Conservation (phyloP, 148 eudicot species). For the Suaeda aralocaspica region DNA sequence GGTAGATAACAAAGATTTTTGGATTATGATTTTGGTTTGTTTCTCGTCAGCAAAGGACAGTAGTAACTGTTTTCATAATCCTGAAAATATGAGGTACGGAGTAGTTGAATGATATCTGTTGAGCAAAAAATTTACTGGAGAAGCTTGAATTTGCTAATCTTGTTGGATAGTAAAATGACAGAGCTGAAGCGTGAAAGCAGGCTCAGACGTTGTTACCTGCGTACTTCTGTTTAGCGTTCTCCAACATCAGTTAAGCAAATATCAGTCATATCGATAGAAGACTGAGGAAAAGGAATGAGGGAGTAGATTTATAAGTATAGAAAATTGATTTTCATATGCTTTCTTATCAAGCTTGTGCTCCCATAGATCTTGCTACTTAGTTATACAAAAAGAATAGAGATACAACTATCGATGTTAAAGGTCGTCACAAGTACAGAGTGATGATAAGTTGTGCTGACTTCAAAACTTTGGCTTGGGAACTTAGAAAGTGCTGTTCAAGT, state of each 20-base stretch:
- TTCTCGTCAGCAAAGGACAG: background rate
- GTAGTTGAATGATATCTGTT: background rate
- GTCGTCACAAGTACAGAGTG: conserved; percentile 4
- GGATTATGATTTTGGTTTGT: background rate
- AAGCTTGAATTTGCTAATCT: background rate
- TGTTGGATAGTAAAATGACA: background rate
- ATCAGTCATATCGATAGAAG: no score
- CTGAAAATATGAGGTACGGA: background rate
- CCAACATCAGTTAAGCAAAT: background rate
- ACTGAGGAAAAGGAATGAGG: no score
- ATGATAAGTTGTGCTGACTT: no score
- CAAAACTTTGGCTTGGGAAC: conserved; percentile 13
- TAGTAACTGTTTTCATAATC: background rate
- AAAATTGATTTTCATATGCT: background rate
- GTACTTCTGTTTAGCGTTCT: background rate
- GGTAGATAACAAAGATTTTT: background rate
- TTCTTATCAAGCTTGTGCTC: conserved; percentile 8
- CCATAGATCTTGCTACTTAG: conserved; percentile 1
- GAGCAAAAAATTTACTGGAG: background rate
- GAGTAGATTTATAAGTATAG: conserved; percentile 3
- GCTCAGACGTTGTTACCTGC: no score
- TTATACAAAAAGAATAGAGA: conserved; percentile 24
- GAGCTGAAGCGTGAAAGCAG: no score
- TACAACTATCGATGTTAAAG: conserved; percentile 9
- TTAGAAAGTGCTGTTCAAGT: conserved; percentile 56